A percentile compares a stretch with the other conserved stretches of the same genome.
phyloP scores from a whole-genome alignment of 2,329 filamentous ascomycete species.

The Epichloe bromicola region DNA sequence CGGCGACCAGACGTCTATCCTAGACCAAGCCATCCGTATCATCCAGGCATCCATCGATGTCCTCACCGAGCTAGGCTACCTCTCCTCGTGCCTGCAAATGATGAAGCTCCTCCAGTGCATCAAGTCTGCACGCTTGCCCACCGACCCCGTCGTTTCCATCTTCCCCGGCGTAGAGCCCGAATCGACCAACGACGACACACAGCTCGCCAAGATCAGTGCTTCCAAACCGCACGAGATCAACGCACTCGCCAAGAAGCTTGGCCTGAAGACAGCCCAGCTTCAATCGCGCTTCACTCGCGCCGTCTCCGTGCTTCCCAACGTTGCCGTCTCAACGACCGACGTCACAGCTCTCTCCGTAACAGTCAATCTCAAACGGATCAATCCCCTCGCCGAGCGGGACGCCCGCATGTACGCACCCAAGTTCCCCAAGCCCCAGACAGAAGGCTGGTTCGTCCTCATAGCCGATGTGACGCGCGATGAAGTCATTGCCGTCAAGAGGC shows the following conservation, averaged over 20 bases:
- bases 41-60: slow-evolving; percentile 92
- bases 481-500: slow-evolving; percentile 72
- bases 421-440: slow-evolving; percentile 89
- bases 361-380: slow-evolving; percentile 52
- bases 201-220: slow-evolving; percentile 30
- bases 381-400: slow-evolving; percentile 49
- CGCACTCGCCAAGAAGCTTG: slow-evolving; percentile 36
- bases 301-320: slow-evolving; percentile 52
- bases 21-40: slow-evolving; percentile 95
- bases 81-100: slow-evolving; percentile 68
- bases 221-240: slow-evolving; percentile 22
- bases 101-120: slow-evolving; percentile 79
- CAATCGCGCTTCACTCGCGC: slow-evolving; percentile 43
- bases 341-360: slow-evolving; percentile 51
- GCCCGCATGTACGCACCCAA: slow-evolving; percentile 72
- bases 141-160: slow-evolving; percentile 65
- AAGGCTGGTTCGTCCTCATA: slow-evolving; percentile 82
- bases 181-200: slow-evolving; percentile 26
- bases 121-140: slow-evolving; percentile 85
- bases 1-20: slow-evolving; percentile 76
- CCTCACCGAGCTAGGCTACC: slow-evolving; percentile 73
- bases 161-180: slow-evolving; percentile 55
- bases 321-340: slow-evolving; percentile 48
- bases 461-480: slow-evolving; percentile 57
- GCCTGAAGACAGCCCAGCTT: slow-evolving; percentile 31